Evolutionary conservation across 805 yeast species (phyloP), one percentile per base, ranked within the genome.

Genomic region (Tetrapisispora fleetii): DNA sequence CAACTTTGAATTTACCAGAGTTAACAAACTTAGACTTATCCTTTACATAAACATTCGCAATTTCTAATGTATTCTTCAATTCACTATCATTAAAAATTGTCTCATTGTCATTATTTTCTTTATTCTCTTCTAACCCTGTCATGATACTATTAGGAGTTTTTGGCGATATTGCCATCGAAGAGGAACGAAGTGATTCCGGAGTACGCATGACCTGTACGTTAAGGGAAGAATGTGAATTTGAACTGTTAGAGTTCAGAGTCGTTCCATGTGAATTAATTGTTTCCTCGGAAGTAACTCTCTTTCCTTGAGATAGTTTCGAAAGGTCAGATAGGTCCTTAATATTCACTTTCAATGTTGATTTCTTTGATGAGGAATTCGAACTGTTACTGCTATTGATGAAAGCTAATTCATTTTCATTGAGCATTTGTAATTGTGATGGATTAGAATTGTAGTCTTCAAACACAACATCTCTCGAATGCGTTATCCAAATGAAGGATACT

Each of bases 401-500:
- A 3, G 64, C 54, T 18, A 63, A 54, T 28, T 70, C 73, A 48
- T 59, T 63, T 48, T 69, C 75, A 35, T 68, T 67, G 42, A 71
- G 56, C 52, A 70, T 69, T 9, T 63, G 60, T 48, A 71, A 46
- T 50, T 71, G 75, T 0, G 74, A 70, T 36, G 73, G 72, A 27
- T 64, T 58, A 16, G 69, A 64, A 32, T 60, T 59, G 28, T 64
- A 65, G 37, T 64, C 63, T 32, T 60, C 61, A 28, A 61, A 60
- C 3, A 61, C 64, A 24, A 61, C 67, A 49, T 64, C 68, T 57
- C 91, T 79, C 1, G 91, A 82, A 61, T 85, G 89, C 0, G 96
- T 87, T 11, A 91, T 75, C 97, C 97, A 91, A 19, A 90, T 65
- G 3, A 86, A 80, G 46, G 76, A 74, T 8, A 80, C 71, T 18